These are phyloP conservation scores for Lepidium aucheri DNA, from an alignment of 345 rosid genomes.

Conservation along the genomic window DNA sequence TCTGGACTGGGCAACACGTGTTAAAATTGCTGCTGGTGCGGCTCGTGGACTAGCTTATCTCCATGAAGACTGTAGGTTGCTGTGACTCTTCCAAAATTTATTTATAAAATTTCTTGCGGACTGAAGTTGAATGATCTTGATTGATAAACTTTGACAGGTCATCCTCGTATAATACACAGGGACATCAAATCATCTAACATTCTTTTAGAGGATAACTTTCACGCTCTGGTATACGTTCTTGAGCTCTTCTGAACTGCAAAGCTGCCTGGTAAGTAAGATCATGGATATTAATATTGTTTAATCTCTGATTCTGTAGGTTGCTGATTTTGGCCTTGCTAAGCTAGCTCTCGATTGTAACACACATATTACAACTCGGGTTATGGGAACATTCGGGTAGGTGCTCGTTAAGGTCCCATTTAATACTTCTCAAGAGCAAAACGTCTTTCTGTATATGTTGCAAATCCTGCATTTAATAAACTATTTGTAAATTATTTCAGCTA, in stretches of 20 bases:
- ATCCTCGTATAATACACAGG: constrained; percentile 92
- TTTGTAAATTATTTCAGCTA: constrained; percentile 39
- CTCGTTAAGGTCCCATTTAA: background rate
- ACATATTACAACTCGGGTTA: constrained; percentile 85
- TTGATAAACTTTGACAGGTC: constrained; percentile 38
- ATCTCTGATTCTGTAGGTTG: constrained; percentile 49
- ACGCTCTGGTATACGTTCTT: constrained; percentile 51
- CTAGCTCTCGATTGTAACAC: constrained; percentile 82
- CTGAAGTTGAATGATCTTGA: background rate
- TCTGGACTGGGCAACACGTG: constrained; percentile 72
- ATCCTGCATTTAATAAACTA: background rate
- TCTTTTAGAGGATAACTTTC: constrained; percentile 83
- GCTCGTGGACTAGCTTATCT: constrained; percentile 98
- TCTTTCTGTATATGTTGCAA: constrained; percentile 3
- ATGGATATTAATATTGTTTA: constrained; percentile 17
- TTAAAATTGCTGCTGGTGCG: constrained; percentile 82
- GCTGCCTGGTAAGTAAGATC: background rate
- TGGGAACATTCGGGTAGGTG: constrained; percentile 95
- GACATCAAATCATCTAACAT: constrained; percentile 96
- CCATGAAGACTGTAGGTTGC: constrained; percentile 86
- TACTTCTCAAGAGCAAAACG: background rate
- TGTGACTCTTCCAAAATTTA: background rate
- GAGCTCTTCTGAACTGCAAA: background rate
- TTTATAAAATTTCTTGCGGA: background rate
- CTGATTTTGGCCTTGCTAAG: constrained; percentile 98